Evolutionary conservation across 345 rosid species (phyloP).

Genomic region (Excoecaria agallocha): DNA sequence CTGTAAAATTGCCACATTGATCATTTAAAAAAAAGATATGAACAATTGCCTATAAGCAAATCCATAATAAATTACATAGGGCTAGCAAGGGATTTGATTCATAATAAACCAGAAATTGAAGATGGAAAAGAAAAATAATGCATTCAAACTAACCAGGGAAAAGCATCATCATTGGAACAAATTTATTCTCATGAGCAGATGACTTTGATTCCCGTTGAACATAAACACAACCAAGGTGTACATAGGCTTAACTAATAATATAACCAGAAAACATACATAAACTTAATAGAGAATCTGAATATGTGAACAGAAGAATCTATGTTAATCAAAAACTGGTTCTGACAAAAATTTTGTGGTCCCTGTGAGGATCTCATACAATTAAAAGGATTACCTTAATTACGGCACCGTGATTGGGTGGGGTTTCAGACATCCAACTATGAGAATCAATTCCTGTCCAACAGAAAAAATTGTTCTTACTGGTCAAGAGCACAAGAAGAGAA

Average conservation of each 20-base stretch:
- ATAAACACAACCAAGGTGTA: not conserved
- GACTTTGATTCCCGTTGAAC: no score
- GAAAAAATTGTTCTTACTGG: conserved; percentile 4
- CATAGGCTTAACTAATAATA: not conserved
- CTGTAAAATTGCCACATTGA: no score
- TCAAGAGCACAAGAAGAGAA: not conserved
- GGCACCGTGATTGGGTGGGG: conserved; percentile 34
- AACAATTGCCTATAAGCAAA: no score
- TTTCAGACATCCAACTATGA: conserved; percentile 42
- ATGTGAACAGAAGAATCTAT: not conserved
- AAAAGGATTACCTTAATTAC: conserved; percentile 52
- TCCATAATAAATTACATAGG: no score
- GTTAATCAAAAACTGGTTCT: not conserved
- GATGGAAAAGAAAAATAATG: no score
- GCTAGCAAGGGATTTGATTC: no score
- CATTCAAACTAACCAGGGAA: no score
- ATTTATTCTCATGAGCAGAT: no score
- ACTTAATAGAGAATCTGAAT: not conserved
- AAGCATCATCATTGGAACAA: no score
- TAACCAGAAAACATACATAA: not conserved
- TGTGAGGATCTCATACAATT: not conserved
- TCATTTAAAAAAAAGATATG: no score
- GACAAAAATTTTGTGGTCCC: not conserved
- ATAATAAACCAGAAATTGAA: no score
- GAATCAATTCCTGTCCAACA: conserved; percentile 48